A percentile compares a stretch with the other conserved stretches of the same genome.
Evolutionary conservation across 192 early-diverging fungal species (phyloP).

Genomic region (Backusella sp.): DNA sequence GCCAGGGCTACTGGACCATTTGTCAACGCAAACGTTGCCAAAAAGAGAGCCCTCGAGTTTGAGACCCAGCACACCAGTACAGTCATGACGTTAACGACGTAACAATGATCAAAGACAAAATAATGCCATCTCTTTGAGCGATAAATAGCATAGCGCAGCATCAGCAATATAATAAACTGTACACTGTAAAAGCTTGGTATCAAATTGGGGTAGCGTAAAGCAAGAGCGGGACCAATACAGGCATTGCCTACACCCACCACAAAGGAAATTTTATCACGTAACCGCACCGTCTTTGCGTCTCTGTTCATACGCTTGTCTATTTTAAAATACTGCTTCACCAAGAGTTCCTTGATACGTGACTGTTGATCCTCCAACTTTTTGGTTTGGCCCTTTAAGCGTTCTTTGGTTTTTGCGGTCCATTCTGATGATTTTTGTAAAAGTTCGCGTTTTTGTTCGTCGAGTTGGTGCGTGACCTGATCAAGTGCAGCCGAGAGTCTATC

Average conservation of each 20-base stretch:
- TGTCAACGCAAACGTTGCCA: conserved; percentile 32
- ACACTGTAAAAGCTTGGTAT: conserved; percentile 57
- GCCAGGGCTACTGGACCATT: conserved; percentile 68
- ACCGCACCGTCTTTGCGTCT: conserved; percentile 45
- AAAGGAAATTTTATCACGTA: conserved; percentile 65
- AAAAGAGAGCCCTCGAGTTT: background rate
- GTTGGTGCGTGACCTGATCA: conserved; percentile 32
- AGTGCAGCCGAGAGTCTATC: conserved; percentile 34
- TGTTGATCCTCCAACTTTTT: conserved; percentile 34
- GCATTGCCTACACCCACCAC: conserved; percentile 64
- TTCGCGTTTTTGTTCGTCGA: conserved; percentile 30
- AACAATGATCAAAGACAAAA: conserved; percentile 62
- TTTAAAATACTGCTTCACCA: conserved; percentile 24
- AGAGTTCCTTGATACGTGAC: conserved; percentile 16
- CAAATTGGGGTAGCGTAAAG: conserved; percentile 48
- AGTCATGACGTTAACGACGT: conserved; percentile 56
- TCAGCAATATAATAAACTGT: conserved; percentile 41
- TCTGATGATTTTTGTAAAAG: conserved; percentile 26
- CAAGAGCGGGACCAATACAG: conserved; percentile 55
- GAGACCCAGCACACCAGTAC: conserved; percentile 19
- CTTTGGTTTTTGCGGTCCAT: conserved; percentile 36
- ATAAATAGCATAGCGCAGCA: conserved; percentile 54
- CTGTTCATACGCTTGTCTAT: conserved; percentile 31
- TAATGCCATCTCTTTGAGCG: conserved; percentile 56
- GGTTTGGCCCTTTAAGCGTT: conserved; percentile 21